Percentiles rank a stretch among this genome's conserved stretches.
phyloP scores from a whole-genome alignment of 2,329 filamentous ascomycete species.

The Parastagonospora nodorum region DNA sequence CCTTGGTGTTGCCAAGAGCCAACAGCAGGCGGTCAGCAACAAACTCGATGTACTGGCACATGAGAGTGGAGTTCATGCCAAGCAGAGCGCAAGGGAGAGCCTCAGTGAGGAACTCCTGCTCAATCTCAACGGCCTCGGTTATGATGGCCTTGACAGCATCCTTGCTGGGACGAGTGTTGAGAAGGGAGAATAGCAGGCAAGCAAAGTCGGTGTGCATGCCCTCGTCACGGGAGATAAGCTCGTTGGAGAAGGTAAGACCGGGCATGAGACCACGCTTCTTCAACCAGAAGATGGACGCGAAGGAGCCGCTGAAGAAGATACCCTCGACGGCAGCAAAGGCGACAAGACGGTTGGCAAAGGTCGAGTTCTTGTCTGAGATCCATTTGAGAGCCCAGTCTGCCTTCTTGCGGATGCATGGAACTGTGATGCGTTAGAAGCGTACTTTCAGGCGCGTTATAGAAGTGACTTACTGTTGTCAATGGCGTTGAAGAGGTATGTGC shows the following conservation, averaged over 20 bases:
- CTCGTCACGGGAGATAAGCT: conserved; percentile 99
- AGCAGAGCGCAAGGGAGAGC: conserved; percentile 90
- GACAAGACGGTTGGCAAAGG: conserved; percentile 92
- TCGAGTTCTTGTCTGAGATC: conserved; percentile 92
- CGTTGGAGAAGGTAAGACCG: conserved; percentile 98
- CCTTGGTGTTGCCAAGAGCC: conserved; percentile 90
- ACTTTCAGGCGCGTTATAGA: not conserved
- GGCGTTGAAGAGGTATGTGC: conserved; percentile 94
- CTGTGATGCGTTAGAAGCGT: conserved; percentile 52
- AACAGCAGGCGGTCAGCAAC: conserved; percentile 94
- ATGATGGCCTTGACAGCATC: conserved; percentile 85
- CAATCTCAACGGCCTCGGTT: conserved; percentile 88
- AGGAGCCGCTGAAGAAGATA: conserved; percentile 99
- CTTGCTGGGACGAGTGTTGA: conserved; percentile 87
- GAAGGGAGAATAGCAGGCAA: conserved; percentile 95
- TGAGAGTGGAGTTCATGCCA: conserved; percentile 95
- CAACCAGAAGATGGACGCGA: conserved; percentile 99
- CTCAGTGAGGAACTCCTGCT: conserved; percentile 97
- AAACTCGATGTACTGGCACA: conserved; percentile 99
- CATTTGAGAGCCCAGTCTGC: conserved; percentile 96
- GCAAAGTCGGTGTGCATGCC: conserved; percentile 99
- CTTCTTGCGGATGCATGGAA: conserved; percentile 98
- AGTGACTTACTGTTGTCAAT: conserved; percentile 85
- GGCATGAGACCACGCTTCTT: conserved; percentile 99
- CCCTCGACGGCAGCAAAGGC: conserved; percentile 98